A percentile compares a stretch with the other conserved stretches of the same genome.
These are phyloP conservation scores for Penicillium nucicola DNA, from an alignment of 495 filamentous ascomycete genomes.

Conservation along the genomic window DNA sequence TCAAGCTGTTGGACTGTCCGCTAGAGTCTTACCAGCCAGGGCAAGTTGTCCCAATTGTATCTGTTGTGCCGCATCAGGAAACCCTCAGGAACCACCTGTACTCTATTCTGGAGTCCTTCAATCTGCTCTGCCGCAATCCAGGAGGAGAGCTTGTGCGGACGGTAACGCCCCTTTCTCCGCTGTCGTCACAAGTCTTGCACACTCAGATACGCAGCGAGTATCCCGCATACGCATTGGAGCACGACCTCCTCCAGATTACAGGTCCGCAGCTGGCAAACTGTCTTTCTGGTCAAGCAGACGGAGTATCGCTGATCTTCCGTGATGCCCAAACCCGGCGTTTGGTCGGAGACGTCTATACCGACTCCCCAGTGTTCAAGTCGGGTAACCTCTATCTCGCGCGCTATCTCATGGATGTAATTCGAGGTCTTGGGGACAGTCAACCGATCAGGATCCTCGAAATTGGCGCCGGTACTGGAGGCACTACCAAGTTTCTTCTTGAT, in stretches of 20 bases:
- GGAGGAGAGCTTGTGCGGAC: conserved; percentile 1
- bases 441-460: conserved; percentile 30
- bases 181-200: background rate
- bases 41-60: background rate
- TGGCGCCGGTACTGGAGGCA: conserved; percentile 40
- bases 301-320: background rate
- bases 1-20: conserved; percentile 29
- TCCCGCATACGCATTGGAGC: conserved; percentile 19
- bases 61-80: background rate
- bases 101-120: background rate
- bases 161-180: background rate
- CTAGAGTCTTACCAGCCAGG: conserved; percentile 3
- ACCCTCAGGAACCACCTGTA: background rate
- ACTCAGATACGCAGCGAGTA: background rate
- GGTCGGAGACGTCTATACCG: background rate
- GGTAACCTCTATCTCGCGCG: background rate
- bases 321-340: background rate
- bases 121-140: background rate
- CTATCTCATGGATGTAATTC: background rate
- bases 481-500: conserved; percentile 29
- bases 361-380: background rate
- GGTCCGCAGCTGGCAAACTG: conserved; percentile 18
- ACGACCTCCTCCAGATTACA: conserved; percentile 16
- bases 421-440: background rate
- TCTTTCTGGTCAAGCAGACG: background rate